phyloP scores from a whole-genome alignment of 1,284 basidiomycete species.

The Hypsizygus ulmarius region DNA sequence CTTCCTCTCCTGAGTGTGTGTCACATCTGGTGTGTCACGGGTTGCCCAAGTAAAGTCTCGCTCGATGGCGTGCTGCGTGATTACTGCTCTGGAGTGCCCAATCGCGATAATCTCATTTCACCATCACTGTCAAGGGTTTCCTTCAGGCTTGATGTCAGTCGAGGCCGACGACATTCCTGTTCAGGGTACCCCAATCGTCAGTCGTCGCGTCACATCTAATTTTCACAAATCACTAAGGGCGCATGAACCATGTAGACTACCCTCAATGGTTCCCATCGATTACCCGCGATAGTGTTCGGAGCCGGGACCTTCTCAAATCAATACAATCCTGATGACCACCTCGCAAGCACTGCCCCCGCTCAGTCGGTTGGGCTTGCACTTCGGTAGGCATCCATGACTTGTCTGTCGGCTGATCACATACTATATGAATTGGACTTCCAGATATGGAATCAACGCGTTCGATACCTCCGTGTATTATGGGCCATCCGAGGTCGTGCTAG shows the following conservation, averaged over 20 bases:
- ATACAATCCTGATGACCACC: slow-evolving; percentile 67
- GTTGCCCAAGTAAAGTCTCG: too few species aligned
- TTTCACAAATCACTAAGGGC: neutral
- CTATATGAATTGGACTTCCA: slow-evolving; percentile 26
- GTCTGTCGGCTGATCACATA: neutral
- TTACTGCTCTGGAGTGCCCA: too few species aligned
- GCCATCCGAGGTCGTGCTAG: slow-evolving; percentile 86
- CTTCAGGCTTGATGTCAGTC: slow-evolving; percentile 25
- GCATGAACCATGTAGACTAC: slow-evolving; percentile 16
- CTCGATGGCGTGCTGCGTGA: too few species aligned
- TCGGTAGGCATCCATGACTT: slow-evolving; percentile 41
- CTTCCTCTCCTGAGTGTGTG: slow-evolving; percentile 1
- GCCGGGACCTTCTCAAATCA: slow-evolving; percentile 68
- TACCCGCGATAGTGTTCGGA: slow-evolving; percentile 39
- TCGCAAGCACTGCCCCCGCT: slow-evolving; percentile 60
- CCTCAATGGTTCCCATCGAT: slow-evolving; percentile 27
- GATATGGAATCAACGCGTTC: slow-evolving; percentile 88
- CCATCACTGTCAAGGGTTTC: too few species aligned
- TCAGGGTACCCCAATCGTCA: slow-evolving; percentile 35
- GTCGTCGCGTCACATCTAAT: slow-evolving; percentile 13
- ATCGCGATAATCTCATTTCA: too few species aligned
- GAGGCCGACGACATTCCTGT: slow-evolving; percentile 49
- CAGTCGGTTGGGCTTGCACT: slow-evolving; percentile 79
- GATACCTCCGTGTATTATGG: slow-evolving; percentile 92
- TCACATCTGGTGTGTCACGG: slow-evolving; percentile 11